Percentiles rank a stretch among this genome's conserved stretches.
phyloP scores from a whole-genome alignment of 441 rosid species.

The Populus hybrid region DNA sequence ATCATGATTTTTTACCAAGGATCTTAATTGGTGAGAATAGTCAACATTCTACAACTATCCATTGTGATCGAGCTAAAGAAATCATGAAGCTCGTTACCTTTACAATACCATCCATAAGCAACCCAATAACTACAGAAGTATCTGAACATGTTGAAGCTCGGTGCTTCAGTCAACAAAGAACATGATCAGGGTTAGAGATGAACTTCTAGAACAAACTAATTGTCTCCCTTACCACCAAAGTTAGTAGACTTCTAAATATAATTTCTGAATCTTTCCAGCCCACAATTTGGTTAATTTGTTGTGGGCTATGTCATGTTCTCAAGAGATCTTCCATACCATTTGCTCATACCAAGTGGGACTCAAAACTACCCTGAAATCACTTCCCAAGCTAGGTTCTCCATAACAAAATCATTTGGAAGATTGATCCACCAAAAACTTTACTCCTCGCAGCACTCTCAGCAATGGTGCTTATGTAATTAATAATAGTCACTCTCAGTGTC shows the following conservation, averaged over 20 bases:
- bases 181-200: not conserved
- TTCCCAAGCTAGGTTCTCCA: not conserved
- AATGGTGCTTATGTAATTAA: constrained; percentile 12
- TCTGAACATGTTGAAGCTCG: not conserved
- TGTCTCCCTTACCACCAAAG: no score
- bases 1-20: not conserved
- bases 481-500: constrained; percentile 2
- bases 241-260: no score
- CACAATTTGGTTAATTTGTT: no score
- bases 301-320: not conserved
- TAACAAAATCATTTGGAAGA: no score
- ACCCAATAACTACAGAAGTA: not conserved
- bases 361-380: not conserved
- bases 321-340: no score
- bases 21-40: not conserved
- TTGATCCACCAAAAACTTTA: not conserved
- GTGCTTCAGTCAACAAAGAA: not conserved
- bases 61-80: not conserved
- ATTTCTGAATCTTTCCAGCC: no score
- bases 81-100: not conserved
- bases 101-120: not conserved
- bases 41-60: constrained; percentile 10
- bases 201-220: no score
- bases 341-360: not conserved
- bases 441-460: not conserved